Base-by-base conservation (phyloP, 148 eudicot genomes). In the Nyssa sinensis region DNA sequence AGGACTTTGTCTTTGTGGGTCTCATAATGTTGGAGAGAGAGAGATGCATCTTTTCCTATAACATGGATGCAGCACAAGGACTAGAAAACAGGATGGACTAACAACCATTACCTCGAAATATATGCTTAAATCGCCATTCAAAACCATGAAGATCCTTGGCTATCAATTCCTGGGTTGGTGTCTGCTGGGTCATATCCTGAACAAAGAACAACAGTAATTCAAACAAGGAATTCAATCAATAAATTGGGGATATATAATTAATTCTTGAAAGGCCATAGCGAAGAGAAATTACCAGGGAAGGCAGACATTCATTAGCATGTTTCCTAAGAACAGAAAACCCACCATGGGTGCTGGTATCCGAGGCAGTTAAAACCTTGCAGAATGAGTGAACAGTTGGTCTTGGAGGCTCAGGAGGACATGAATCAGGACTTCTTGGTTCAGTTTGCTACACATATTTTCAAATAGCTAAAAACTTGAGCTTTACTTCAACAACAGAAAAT, bases 261-360 rank as follows among this genome's bases (percentile, higher is more conserved):
- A 10, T 23, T 37, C 31, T 8, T 11, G 12, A 1, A 41, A 17
- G 30, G 21, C 9, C 69, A 35, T 55, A 33, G 75, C 16, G 37
- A 72, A 60, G 62, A 44, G 33, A 72, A 33, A 70, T 77, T 84
- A 95, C 99, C 97, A 95, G 77, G 6, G 84, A 81, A 80, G 99
- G 99, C 67, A 95, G 93, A 77, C 99, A 95, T 64, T 95, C 96
- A 67, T 85, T 95, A 10, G 99, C 99, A 47, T 95, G 99, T 71
- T 93, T 95, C 30, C 96, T 86, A 34, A 90, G 94, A 64, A 95
- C 99, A 4, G 99, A 95, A 84, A 92, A 95, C 28, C 99, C 99
- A 62, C 99, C 99, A 74, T 95, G 99, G 35, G 99, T 95, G 81
- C 97, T 95, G 8, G 99, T 92, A 75, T 95, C 99, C 0, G 97